Conservation (phyloP, 805 yeast genomes). For the Metschnikowia cerradonensis region DNA sequence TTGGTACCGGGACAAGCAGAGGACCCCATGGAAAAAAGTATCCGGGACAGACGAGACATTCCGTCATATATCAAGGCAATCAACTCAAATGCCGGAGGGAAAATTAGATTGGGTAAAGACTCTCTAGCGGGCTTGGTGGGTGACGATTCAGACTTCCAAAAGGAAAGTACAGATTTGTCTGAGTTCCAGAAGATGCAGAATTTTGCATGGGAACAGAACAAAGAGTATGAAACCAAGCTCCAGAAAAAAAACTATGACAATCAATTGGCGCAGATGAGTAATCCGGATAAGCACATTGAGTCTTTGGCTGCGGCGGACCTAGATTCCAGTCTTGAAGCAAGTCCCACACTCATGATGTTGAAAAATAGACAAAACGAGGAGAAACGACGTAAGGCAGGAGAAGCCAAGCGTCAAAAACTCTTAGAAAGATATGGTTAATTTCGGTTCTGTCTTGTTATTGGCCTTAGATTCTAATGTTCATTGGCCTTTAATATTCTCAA, state of each 20-base stretch:
- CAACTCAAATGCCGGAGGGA: slow-evolving; percentile 23
- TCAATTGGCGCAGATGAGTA: slow-evolving; percentile 10
- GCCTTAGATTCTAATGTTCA: neutral
- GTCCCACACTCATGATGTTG: slow-evolving; percentile 35
- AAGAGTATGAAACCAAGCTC: slow-evolving; percentile 12
- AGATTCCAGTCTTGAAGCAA: slow-evolving; percentile 32
- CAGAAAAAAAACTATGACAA: slow-evolving; percentile 9
- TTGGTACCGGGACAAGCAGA: slow-evolving; percentile 23
- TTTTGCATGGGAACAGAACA: slow-evolving; percentile 44
- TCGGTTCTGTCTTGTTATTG: too few relatives aligned
- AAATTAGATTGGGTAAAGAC: slow-evolving; percentile 34
- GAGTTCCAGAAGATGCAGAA: slow-evolving; percentile 46
- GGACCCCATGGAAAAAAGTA: slow-evolving; percentile 39
- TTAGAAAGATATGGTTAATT: slow-evolving; percentile 13
- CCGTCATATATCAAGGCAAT: slow-evolving; percentile 61
- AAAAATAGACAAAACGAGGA: slow-evolving; percentile 21
- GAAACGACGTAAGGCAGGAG: slow-evolving; percentile 13
- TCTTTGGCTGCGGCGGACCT: slow-evolving; percentile 19
- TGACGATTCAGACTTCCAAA: slow-evolving; percentile 21
- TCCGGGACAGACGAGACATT: slow-evolving; percentile 69
- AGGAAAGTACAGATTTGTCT: slow-evolving; percentile 47
- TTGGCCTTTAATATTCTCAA: slow-evolving; percentile 19
- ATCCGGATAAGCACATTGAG: slow-evolving; percentile 11
- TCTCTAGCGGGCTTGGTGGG: slow-evolving; percentile 21
- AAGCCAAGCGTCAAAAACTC: slow-evolving; percentile 9